These are phyloP conservation scores for Metschnikowia sp. DNA, from an alignment of 805 yeast genomes.

Conservation along the genomic window DNA sequence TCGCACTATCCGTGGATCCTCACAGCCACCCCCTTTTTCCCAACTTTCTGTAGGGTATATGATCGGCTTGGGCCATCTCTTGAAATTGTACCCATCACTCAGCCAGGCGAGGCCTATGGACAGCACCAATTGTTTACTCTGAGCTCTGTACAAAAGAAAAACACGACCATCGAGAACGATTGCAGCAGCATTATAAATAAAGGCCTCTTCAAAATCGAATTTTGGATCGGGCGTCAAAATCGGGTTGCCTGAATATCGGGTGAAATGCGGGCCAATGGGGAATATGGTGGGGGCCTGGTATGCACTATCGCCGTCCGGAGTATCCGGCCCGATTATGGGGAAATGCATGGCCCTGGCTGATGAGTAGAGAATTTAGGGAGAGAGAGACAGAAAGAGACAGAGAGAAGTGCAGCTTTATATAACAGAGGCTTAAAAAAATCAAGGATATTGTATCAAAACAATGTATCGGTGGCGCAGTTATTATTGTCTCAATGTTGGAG, in stretches of 20 bases:
- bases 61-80: constrained; percentile 29
- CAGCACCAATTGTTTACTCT: constrained; percentile 30
- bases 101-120: constrained; percentile 42
- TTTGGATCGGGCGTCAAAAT: constrained; percentile 37
- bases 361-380: too few species aligned
- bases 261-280: constrained; percentile 40
- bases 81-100: constrained; percentile 34
- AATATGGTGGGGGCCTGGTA: constrained; percentile 34
- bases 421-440: neutral
- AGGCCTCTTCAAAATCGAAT: constrained; percentile 36
- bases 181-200: constrained; percentile 41
- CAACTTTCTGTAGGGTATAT: constrained; percentile 36
- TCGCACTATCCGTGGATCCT: constrained; percentile 41
- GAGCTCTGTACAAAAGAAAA: constrained; percentile 38
- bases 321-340: constrained; percentile 25
- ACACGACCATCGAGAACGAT: constrained; percentile 38
- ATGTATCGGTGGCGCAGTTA: too few species aligned
- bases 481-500: too few species aligned
- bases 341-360: constrained; percentile 8
- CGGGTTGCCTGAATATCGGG: constrained; percentile 34
- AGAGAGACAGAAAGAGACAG: neutral
- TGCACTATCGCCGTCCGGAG: constrained; percentile 29
- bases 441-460: neutral
- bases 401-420: neutral
- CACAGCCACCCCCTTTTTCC: constrained; percentile 41